Base-by-base conservation (phyloP, 2,329 filamentous ascomycete species). In the Fusarium tuaranense region DNA sequence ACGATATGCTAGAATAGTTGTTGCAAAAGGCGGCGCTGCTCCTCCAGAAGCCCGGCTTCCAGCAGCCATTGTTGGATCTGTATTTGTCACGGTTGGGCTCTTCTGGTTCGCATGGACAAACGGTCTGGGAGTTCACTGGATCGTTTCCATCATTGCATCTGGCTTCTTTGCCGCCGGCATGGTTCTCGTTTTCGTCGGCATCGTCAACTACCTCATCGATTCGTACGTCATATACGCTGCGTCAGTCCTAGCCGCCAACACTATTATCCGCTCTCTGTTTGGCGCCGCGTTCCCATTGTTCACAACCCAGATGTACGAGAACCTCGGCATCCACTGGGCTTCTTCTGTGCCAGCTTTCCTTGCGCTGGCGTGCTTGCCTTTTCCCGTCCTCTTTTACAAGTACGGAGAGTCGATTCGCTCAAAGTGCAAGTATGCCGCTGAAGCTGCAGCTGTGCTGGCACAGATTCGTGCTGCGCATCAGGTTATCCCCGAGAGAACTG, bases 21-120 rank as follows among this genome's bases (percentile, higher is more conserved):
- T 69, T 10, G 67, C 66, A 14, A 32, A 66, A 16, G 72, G 65
- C 2, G 69, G 74, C 1, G 34, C 72, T 16, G 70, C 76, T 48
- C 59, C 67, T 12, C 72, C 75, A 13, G 74, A 76, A 63, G 75
- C 73, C 16, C 60, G 75, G 34, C 46, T 76, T 34, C 63, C 68
- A 30, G 59, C 68, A 44, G 75, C 75, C 27, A 77, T 77, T 68
- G 53, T 77, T 22, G 73, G 75, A 20, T 69, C 73, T 18, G 53
- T 76, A 30, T 65, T 71, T 1, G 71, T 73, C 38, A 71, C 76
- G 7, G 65, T 76, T 18, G 73, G 75, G 10, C 71, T 78, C 44
- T 76, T 76, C 36, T 76, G 74, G 73, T 76, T 76, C 65, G 73
- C 74, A n/a, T 76, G 74, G 74, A 65, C 73, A 4, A 69, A 69